A percentile compares a stretch with the other conserved stretches of the same genome.
Conservation (phyloP, 345 rosid species). For the Pistacia atlantica region DNA sequence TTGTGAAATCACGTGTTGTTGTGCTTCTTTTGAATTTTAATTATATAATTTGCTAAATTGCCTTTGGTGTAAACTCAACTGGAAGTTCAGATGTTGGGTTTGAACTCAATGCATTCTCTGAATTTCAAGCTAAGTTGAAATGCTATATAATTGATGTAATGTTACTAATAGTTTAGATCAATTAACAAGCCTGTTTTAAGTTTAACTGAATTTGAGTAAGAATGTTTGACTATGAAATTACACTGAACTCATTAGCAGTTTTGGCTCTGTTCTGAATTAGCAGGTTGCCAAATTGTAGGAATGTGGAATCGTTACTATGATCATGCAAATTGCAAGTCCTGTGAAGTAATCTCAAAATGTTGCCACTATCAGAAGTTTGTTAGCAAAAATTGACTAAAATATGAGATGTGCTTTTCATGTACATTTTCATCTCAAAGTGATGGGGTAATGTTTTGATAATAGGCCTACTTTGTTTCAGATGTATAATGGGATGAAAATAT, state of each 20-base stretch:
- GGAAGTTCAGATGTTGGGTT: neutral
- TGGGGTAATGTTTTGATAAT: neutral
- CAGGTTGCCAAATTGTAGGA: neutral
- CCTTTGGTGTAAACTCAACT: neutral
- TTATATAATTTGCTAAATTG: neutral
- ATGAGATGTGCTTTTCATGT: neutral
- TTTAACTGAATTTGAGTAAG: neutral
- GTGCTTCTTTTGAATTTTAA: neutral
- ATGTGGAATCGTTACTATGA: neutral
- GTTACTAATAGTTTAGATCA: neutral
- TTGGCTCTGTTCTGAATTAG: neutral
- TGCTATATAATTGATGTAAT: slow-evolving; percentile 6
- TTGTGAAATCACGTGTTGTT: neutral
- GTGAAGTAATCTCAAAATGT: neutral
- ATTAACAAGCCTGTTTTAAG: neutral
- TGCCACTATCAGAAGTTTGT: neutral
- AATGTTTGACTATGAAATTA: neutral
- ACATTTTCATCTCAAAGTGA: neutral
- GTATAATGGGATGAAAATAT: neutral
- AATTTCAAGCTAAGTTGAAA: slow-evolving; percentile 1
- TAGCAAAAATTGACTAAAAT: neutral
- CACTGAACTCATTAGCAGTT: neutral
- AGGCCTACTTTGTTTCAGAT: neutral
- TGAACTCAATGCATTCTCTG: neutral
- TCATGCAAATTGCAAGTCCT: neutral